Evolutionary conservation across 169 alveolate species (phyloP), one percentile per base, ranked within the genome.

Genomic region (Plasmodium gallinaceum): DNA sequence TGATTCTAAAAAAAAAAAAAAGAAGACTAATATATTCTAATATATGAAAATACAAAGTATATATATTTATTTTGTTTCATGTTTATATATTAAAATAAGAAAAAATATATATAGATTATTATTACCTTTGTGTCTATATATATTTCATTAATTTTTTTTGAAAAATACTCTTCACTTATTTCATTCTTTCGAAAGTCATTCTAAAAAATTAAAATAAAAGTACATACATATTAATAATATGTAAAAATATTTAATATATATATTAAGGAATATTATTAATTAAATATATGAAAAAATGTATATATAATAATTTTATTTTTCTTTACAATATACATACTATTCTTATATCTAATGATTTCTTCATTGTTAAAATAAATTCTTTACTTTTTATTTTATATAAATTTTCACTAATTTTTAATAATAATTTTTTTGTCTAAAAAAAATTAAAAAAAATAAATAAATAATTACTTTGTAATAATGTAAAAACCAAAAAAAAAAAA

Each of bases 331-430:
- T 2, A 52, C 37, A 22, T 76, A 76, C 88, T 16, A 80, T 68
- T 66, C 90, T 69, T 66, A 80, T 80, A 51, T 80, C 90, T 61
- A 80, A 46, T 9, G 90, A 54, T 60, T 52, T 80, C 46, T 80
- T 58, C 9, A 71, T 57, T 43, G 90, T 69, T 24, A 80, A 52
- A 32, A 80, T 16, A 70, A 80, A 80, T 32, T 80, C 90, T 45
- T 80, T 80, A 54, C 39, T 68, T 22, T 68, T 32, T 22, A 80
- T 80, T 65, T 66, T 66, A 5, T 22, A 58, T 20, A 80, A 68
- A 54, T 66, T 65, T 48, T 80, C 90, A 46, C 65, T 60, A 20
- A 80, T 80, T 42, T 52, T 18, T 51, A 80, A 22, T 46, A 80
- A 46, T 22, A 80, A 7, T 32, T 80, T 45, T 62, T 76, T 64